Percentiles rank a stretch among this genome's conserved stretches.
These are phyloP conservation scores for Phytophthora rubi DNA, from an alignment of 352 stramenopile species.

Conservation along the genomic window DNA sequence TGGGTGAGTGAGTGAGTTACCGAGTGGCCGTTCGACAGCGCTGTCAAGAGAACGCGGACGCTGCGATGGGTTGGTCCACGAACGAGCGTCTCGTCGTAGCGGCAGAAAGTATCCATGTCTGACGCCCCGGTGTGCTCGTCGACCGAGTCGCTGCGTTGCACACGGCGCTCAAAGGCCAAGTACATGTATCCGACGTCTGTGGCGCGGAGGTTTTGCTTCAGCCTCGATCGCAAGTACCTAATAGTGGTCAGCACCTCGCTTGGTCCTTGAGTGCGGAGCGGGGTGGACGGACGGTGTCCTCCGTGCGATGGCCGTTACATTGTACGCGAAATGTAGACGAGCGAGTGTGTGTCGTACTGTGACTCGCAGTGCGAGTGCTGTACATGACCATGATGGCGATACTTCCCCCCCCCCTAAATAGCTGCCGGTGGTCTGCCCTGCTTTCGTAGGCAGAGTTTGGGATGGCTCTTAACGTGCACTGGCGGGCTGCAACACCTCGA, in stretches of 20 bases:
- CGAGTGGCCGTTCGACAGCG: constrained; percentile 15
- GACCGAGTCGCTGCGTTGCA: constrained; percentile 12
- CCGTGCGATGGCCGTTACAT: neutral
- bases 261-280: neutral
- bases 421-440: neutral
- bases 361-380: neutral
- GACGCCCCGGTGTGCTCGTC: neutral
- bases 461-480: neutral
- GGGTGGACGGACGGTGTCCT: neutral
- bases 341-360: neutral
- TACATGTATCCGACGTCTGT: neutral
- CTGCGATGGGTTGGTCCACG: neutral
- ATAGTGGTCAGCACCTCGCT: neutral
- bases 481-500: neutral
- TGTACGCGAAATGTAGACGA: neutral
- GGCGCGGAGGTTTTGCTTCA: neutral
- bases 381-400: neutral
- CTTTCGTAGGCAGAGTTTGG: neutral
- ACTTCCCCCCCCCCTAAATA: neutral
- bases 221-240: neutral
- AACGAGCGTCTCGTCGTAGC: constrained; percentile 12
- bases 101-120: constrained; percentile 23
- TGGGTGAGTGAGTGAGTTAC: constrained; percentile 15
- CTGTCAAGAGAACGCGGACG: constrained; percentile 6
- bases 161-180: neutral